Conservation (phyloP, 2,329 filamentous ascomycete species). For the Xylariaceae sp. region DNA sequence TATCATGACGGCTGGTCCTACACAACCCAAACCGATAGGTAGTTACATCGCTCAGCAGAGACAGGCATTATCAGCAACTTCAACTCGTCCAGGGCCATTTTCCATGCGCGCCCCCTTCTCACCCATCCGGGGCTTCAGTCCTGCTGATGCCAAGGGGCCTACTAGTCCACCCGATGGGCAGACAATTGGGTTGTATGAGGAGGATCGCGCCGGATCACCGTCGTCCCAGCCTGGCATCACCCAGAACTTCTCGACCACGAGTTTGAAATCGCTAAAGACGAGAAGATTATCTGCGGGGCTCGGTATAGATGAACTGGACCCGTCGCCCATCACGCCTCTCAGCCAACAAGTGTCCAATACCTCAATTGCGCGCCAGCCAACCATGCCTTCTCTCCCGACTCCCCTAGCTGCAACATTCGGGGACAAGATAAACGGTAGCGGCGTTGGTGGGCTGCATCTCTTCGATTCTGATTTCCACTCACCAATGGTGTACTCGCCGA, state of each 20-base stretch:
- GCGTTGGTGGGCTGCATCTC: conserved; percentile 67
- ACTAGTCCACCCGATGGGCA: conserved; percentile 32
- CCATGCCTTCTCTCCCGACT: conserved; percentile 63
- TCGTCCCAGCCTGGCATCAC: conserved; percentile 45
- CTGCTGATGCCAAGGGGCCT: conserved; percentile 25
- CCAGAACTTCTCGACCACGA: conserved; percentile 69
- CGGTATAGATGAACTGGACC: conserved; percentile 59
- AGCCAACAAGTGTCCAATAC: conserved; percentile 58
- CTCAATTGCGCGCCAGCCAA: conserved; percentile 46
- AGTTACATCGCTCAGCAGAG: conserved; percentile 40
- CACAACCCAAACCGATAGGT: conserved; percentile 28
- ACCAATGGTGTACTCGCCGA: conserved; percentile 50
- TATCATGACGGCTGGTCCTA: conserved; percentile 21
- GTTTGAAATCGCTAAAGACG: conserved; percentile 68
- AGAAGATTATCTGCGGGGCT: no score
- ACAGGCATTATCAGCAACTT: conserved; percentile 37
- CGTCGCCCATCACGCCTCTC: conserved; percentile 70
- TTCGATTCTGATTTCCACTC: conserved; percentile 83
- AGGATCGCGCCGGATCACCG: conserved; percentile 51
- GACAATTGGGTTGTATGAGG: conserved; percentile 25
- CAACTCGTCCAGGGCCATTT: conserved; percentile 31
- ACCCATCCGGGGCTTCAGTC: conserved; percentile 24
- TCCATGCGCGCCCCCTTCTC: conserved; percentile 34
- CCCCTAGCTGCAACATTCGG: conserved; percentile 61
- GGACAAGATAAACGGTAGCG: conserved; percentile 49